Evolutionary conservation across 768 basidiomycete genomes (phyloP).

Genomic region (Boletus rufocinnamomeus): DNA sequence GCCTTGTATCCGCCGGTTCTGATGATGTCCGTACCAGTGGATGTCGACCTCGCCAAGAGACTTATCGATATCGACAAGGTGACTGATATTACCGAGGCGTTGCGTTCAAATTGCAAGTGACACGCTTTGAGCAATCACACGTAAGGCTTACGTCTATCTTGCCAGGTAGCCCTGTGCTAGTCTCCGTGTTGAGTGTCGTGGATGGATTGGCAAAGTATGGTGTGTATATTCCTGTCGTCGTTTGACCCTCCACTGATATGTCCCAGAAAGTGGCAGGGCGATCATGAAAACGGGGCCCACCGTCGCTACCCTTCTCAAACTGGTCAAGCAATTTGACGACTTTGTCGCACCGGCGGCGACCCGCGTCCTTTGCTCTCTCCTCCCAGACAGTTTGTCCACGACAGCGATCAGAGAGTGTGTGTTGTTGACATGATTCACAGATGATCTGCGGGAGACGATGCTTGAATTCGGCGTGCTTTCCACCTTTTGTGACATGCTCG

Average conservation of each 20-base stretch:
- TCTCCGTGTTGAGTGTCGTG: conserved; percentile 26
- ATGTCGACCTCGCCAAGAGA: conserved; percentile 8
- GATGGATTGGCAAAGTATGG: conserved; percentile 19
- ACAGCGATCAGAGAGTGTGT: not conserved
- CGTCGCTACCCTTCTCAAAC: conserved; percentile 20
- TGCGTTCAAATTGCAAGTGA: conserved; percentile 22
- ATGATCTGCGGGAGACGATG: conserved; percentile 22
- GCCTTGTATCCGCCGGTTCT: not conserved
- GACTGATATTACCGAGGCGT: conserved; percentile 17
- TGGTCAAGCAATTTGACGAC: conserved; percentile 28
- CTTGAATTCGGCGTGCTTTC: conserved; percentile 17
- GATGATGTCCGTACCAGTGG: conserved; percentile 12
- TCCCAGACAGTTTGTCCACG: conserved; percentile 21
- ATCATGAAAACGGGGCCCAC: conserved; percentile 9
- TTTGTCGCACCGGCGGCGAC: conserved; percentile 32
- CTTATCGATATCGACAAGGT: conserved; percentile 23
- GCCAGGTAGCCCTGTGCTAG: conserved; percentile 24
- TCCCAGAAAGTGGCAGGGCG: conserved; percentile 8
- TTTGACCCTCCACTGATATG: not conserved
- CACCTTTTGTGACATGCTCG: conserved; percentile 23
- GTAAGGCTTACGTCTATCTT: conserved; percentile 1
- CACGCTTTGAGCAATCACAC: not conserved
- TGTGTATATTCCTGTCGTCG: not conserved
- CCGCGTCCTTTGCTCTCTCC: conserved; percentile 27
- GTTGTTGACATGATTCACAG: conserved; percentile 15